Conservation (phyloP, 352 stramenopile genomes). For the Phytophthora sp. region DNA sequence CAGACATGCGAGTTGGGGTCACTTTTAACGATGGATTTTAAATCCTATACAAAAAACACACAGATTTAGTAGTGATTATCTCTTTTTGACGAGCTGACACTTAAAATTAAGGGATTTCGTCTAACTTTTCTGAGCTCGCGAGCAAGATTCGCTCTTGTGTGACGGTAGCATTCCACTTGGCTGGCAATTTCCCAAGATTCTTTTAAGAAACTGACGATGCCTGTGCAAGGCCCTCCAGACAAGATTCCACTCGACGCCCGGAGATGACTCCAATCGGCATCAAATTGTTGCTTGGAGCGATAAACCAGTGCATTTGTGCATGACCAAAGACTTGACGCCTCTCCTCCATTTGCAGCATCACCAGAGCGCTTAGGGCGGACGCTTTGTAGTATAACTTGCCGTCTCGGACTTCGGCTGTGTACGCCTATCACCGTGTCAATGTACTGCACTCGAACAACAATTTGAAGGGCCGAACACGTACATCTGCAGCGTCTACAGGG, state of each 20-base stretch:
- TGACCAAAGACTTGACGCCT: slow-evolving; percentile 12
- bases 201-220: slow-evolving; percentile 20
- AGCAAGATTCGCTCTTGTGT: not conserved
- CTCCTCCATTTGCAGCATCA: slow-evolving; percentile 28
- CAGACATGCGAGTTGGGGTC: no score
- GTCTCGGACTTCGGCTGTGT: slow-evolving; percentile 16
- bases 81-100: no score
- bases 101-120: slow-evolving; percentile 9
- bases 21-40: no score
- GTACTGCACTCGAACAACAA: slow-evolving; percentile 25
- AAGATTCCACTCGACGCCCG: slow-evolving; percentile 10
- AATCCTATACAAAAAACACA: no score
- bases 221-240: slow-evolving; percentile 15
- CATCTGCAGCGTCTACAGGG: slow-evolving; percentile 3
- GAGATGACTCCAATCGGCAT: slow-evolving; percentile 17
- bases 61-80: no score
- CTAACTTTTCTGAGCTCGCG: no score
- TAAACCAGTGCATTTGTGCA: slow-evolving; percentile 23
- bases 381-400: slow-evolving; percentile 23
- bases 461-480: slow-evolving; percentile 11
- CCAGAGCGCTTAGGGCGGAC: slow-evolving; percentile 19
- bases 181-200: slow-evolving; percentile 6
- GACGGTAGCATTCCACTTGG: not conserved
- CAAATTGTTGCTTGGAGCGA: slow-evolving; percentile 14
- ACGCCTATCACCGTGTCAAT: slow-evolving; percentile 21